Evolutionary conservation across 2,329 filamentous ascomycete species (phyloP).

Genomic region (Rutstroemia sp.): DNA sequence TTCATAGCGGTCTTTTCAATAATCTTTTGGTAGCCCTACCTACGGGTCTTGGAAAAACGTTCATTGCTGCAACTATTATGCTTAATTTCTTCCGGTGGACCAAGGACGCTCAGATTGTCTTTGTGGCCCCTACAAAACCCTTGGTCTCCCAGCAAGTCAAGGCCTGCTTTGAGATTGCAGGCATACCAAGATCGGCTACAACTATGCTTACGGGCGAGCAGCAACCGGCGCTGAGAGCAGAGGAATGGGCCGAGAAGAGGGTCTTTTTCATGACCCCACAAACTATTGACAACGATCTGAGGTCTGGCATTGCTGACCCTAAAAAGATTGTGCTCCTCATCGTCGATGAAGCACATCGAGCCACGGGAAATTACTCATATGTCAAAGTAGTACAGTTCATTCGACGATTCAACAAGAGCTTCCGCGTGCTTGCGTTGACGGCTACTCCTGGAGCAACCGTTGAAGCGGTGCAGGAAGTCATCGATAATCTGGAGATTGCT

Average conservation of each 20-base stretch:
- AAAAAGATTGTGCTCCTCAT: conserved; percentile 88
- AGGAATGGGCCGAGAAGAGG: conserved; percentile 79
- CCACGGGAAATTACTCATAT: conserved; percentile 91
- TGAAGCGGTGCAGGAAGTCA: conserved; percentile 88
- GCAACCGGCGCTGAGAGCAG: conserved; percentile 65
- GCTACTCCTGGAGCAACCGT: conserved; percentile 89
- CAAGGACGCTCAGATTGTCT: conserved; percentile 78
- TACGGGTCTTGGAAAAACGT: conserved; percentile 93
- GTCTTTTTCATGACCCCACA: conserved; percentile 99
- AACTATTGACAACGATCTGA: conserved; percentile 86
- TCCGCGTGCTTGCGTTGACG: conserved; percentile 84
- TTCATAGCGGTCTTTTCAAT: conserved; percentile 82
- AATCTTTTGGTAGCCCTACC: conserved; percentile 91
- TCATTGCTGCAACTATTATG: conserved; percentile 96
- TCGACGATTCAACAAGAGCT: conserved; percentile 81
- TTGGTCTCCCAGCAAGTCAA: conserved; percentile 93
- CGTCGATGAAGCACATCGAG: conserved; percentile 91
- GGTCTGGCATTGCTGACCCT: conserved; percentile 82
- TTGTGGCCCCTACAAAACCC: conserved; percentile 93
- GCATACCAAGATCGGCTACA: conserved; percentile 81
- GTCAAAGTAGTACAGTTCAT: conserved; percentile 87
- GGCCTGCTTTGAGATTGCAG: conserved; percentile 84
- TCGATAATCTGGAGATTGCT: conserved; percentile 86
- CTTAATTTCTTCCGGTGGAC: conserved; percentile 97
- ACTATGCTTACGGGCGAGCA: conserved; percentile 87